phyloP scores from a whole-genome alignment of 495 filamentous ascomycete species.

The Pyrenopolyporus hunteri region DNA sequence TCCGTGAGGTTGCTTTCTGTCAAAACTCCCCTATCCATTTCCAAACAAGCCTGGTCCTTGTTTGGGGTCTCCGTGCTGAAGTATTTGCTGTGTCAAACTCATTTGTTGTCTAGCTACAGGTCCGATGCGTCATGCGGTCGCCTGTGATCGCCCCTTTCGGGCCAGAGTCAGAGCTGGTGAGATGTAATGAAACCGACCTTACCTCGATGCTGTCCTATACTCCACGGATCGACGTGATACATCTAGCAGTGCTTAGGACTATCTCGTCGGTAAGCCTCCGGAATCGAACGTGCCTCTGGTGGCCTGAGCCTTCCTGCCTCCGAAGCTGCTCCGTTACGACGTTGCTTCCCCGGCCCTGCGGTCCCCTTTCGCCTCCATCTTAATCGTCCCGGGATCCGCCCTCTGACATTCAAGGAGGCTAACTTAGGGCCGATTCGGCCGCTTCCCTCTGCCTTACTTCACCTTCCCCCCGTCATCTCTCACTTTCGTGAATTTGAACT shows the following conservation, averaged over 20 bases:
- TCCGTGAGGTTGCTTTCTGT: slow-evolving; percentile 52
- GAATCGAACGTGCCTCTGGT: slow-evolving; percentile 37
- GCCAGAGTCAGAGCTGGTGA: slow-evolving; percentile 43
- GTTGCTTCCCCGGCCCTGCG: slow-evolving; percentile 20
- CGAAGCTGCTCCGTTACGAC: slow-evolving; percentile 28
- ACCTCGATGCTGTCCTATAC: slow-evolving; percentile 50
- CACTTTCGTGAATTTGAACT: slow-evolving; percentile 49
- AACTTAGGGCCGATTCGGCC: slow-evolving; percentile 15
- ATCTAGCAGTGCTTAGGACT: slow-evolving; percentile 30
- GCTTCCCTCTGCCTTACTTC: slow-evolving; percentile 19
- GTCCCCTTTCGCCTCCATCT: slow-evolving; percentile 23
- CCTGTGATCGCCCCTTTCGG: slow-evolving; percentile 51
- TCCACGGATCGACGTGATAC: slow-evolving; percentile 40
- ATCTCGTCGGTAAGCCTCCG: slow-evolving; percentile 39
- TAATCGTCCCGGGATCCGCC: slow-evolving; percentile 24
- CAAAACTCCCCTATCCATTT: slow-evolving; percentile 47
- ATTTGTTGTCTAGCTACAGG: slow-evolving; percentile 50
- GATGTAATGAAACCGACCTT: slow-evolving; percentile 49
- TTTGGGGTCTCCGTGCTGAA: slow-evolving; percentile 44
- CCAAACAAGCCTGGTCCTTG: slow-evolving; percentile 56
- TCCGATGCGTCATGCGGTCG: slow-evolving; percentile 52
- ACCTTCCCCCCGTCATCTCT: slow-evolving; percentile 43
- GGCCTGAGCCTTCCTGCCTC: slow-evolving; percentile 21
- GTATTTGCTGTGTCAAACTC: slow-evolving; percentile 59
- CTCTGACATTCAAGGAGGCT: slow-evolving; percentile 16